Evolutionary conservation across 2,329 filamentous ascomycete species (phyloP), one percentile per base, ranked within the genome.

Genomic region (Arthrobotrys sphaeroides): DNA sequence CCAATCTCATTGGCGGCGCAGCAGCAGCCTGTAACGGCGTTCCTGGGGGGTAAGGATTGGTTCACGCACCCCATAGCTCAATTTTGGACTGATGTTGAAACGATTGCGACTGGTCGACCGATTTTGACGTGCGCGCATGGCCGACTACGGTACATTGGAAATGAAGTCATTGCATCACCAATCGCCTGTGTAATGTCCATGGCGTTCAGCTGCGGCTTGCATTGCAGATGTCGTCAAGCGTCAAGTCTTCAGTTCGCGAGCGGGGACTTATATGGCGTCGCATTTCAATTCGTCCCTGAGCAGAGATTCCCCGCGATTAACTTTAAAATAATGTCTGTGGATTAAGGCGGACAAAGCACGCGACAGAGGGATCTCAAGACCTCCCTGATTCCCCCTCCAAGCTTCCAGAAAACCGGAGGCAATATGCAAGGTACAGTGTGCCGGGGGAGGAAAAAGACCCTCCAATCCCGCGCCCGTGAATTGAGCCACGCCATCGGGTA

Each of bases 401-500:
- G 28, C 47, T 53, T 53, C 47, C 26, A 22, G 47, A 53, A 53
- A 53, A 53, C 9, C 47, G 47, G 47, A 53, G 47, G 36, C 31
- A 66, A 24, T 26, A 47, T 26, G 26, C 18, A 12, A 28, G 45
- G 43, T 28, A 47, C 31, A 66, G 24, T 26, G 61, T 26, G 26
- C 18, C 16, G 18, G 45, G 43, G 13, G 60, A n/a, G 40, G 53
- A 28, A 59, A 22, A 28, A 26, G 22, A 10, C 26, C 10, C 28
- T 36, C 51, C 65, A 69, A 69, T 60, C 65, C 53, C 42, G 43
- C 16, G 49, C 5, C 47, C 26, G 43, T 36, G 65, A 68, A 42
- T 53, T 33, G 65, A 60, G 65, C 65, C 65, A 69, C 65, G 61
- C 65, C 42, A 43, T 60, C 65, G 65, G 65, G 33, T 69, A 60